Evolutionary conservation across 2,329 filamentous ascomycete species (phyloP), one percentile per base, ranked within the genome.

Genomic region (Dothistroma pini): DNA sequence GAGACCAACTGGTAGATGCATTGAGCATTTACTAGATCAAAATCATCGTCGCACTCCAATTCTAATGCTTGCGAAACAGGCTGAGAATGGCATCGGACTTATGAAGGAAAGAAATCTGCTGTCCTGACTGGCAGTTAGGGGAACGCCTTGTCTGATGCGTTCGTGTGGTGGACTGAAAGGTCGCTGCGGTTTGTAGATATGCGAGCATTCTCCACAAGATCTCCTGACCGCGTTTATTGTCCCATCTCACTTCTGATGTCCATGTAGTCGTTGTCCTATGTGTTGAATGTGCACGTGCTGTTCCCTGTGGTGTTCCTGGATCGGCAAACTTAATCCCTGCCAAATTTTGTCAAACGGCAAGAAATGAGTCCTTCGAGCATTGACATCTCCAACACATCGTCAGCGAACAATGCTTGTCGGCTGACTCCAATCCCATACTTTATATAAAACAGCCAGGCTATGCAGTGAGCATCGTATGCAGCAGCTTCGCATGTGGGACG

Each of bases 61-160:
- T 61, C 58, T 61, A 60, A 60, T 63, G 62, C 58, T 67, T 57
- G 64, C 61, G 57, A 59, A 64, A 64, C 66, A 68, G 66, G 66
- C 66, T 68, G 61, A 63, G 66, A 63, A 59, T 64, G 61, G 60
- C 85, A 83, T 83, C 79, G 82, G 88, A 87, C 89, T 97, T 84
- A 97, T 89, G 93, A 97, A 92, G 93, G 93, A 97, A 97, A 97
- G 93, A 97, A 92, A 96, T 89, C 91, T 84, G 77, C 73, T 75
- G 75, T 76, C 79, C 77, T 78, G 70, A 72, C 68, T 63, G 73
- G 76, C 80, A 88, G 91, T 51, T 70, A 71, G 93, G 41, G 92
- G 93, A 97, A 97, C 92, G 93, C 93, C 93, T 92, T 97, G 93
- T 95, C 86, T 83, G 86, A 63, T 54, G 56, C 64, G 67, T 66